These are phyloP conservation scores for Talaromyces stipitatus DNA, from an alignment of 495 filamentous ascomycete species.

Conservation along the genomic window DNA sequence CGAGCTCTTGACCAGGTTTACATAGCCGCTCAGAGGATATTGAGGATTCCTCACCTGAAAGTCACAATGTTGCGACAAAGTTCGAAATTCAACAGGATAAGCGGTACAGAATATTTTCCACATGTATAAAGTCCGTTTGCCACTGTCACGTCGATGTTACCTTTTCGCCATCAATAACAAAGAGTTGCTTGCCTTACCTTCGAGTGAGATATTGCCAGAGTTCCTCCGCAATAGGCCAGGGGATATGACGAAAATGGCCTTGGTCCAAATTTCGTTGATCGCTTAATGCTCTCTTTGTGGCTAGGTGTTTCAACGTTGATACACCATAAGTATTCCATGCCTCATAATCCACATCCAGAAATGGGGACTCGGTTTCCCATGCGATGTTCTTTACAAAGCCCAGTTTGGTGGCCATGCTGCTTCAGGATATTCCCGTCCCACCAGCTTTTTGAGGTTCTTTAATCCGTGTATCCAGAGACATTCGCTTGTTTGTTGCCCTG, in stretches of 20 bases:
- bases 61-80: conserved; percentile 13
- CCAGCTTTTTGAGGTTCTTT: neutral
- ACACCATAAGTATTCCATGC: conserved; percentile 17
- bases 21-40: conserved; percentile 22
- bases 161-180: neutral
- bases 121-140: conserved; percentile 30
- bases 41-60: conserved; percentile 17
- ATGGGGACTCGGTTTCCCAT: conserved; percentile 33
- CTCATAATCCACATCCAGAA: conserved; percentile 19
- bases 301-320: conserved; percentile 23
- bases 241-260: conserved; percentile 22
- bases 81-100: conserved; percentile 26
- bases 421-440: neutral
- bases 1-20: conserved; percentile 24
- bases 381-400: conserved; percentile 14
- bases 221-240: conserved; percentile 29
- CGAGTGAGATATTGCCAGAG: conserved; percentile 30
- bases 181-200: conserved; percentile 14
- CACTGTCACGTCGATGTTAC: conserved; percentile 13
- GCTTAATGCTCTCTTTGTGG: conserved; percentile 20
- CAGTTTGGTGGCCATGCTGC: neutral
- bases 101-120: conserved; percentile 33
- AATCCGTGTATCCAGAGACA: neutral
- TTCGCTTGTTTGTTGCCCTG: neutral
- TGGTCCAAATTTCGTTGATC: conserved; percentile 25